Conservation (phyloP, 148 eudicot genomes). For the Nepenthes gracilis region DNA sequence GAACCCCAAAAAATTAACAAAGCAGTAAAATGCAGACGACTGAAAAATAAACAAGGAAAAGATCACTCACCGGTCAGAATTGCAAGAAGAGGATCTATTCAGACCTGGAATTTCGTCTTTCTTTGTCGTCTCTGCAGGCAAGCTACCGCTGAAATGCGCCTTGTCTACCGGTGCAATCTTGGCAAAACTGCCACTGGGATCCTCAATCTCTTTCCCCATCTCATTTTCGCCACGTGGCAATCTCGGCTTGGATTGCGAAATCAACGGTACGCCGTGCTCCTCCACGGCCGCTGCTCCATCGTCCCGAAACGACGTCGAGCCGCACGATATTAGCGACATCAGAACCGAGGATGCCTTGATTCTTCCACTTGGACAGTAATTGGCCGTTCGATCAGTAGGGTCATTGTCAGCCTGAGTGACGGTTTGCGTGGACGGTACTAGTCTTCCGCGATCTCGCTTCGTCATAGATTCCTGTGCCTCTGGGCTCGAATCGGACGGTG, state of each 20-base stretch:
- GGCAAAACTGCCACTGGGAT: conserved; percentile 12
- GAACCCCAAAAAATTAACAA: too few relatives aligned
- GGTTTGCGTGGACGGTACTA: conserved; percentile 10
- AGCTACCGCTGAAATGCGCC: conserved; percentile 33
- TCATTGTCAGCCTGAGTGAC: conserved; percentile 1
- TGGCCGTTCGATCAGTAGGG: conserved; percentile 17
- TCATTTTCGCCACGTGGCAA: conserved; percentile 59
- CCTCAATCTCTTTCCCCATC: conserved; percentile 26
- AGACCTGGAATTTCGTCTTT: conserved; percentile 8
- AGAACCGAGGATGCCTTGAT: conserved; percentile 59
- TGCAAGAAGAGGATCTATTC: conserved; percentile 27
- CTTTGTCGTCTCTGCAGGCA: conserved; percentile 14
- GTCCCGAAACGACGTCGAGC: conserved; percentile 66
- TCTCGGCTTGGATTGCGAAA: conserved; percentile 39
- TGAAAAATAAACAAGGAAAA: too few relatives aligned
- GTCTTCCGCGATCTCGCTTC: conserved; percentile 47
- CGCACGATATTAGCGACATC: conserved; percentile 77
- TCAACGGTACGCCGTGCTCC: conserved; percentile 46
- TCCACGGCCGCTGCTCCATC: conserved; percentile 40
- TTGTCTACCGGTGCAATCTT: conserved; percentile 39
- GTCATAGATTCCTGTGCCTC: conserved; percentile 71
- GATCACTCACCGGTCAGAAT: conserved; percentile 24
- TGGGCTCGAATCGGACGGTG: conserved; percentile 97
- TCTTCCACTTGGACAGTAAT: conserved; percentile 33
- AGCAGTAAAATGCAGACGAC: too few relatives aligned